Percentiles rank a stretch among this genome's conserved stretches.
These are phyloP conservation scores for Ceratocystis variospora DNA, from an alignment of 2,329 filamentous ascomycete species.

Conservation along the genomic window DNA sequence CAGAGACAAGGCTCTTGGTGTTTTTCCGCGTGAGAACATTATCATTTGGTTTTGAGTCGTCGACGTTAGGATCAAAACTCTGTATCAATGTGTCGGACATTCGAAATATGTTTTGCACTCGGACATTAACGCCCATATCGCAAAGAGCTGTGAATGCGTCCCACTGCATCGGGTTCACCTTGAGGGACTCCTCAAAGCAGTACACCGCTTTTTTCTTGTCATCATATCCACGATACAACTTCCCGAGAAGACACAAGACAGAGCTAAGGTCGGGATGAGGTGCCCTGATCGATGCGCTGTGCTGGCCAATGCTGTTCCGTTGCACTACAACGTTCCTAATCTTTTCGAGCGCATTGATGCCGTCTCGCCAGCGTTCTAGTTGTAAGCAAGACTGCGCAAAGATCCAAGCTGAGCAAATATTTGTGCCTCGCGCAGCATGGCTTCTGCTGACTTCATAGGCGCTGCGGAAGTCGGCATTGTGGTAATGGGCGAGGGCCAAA, in stretches of 20 bases:
- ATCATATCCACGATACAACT: slow-evolving; percentile 72
- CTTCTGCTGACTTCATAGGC: slow-evolving; percentile 72
- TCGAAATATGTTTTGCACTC: slow-evolving; percentile 76
- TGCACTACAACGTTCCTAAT: slow-evolving; percentile 60
- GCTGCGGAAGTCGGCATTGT: slow-evolving; percentile 67
- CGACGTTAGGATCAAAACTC: slow-evolving; percentile 29
- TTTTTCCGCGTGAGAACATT: slow-evolving; percentile 18
- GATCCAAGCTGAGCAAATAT: slow-evolving; percentile 79
- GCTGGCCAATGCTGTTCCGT: slow-evolving; percentile 67
- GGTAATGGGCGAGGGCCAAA: slow-evolving; percentile 70
- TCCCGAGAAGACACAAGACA: slow-evolving; percentile 71
- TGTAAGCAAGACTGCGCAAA: slow-evolving; percentile 80
- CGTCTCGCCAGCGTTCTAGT: slow-evolving; percentile 66
- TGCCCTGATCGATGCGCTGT: slow-evolving; percentile 61
- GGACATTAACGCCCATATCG: slow-evolving; percentile 70
- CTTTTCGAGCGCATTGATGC: slow-evolving; percentile 72
- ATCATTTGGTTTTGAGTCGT: slow-evolving; percentile 17
- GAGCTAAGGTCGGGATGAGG: slow-evolving; percentile 71
- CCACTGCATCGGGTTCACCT: slow-evolving; percentile 93
- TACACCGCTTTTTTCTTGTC: slow-evolving; percentile 70
- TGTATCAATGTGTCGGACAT: slow-evolving; percentile 43
- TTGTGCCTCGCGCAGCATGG: slow-evolving; percentile 53
- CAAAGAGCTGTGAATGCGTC: slow-evolving; percentile 85
- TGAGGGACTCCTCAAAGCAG: slow-evolving; percentile 78
- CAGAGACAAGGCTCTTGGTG: slow-evolving; percentile 10